A percentile compares a stretch with the other conserved stretches of the same genome.
These are phyloP conservation scores for Mycosarcoma mackinlayi DNA, from an alignment of 1,284 basidiomycete species.

Conservation along the genomic window DNA sequence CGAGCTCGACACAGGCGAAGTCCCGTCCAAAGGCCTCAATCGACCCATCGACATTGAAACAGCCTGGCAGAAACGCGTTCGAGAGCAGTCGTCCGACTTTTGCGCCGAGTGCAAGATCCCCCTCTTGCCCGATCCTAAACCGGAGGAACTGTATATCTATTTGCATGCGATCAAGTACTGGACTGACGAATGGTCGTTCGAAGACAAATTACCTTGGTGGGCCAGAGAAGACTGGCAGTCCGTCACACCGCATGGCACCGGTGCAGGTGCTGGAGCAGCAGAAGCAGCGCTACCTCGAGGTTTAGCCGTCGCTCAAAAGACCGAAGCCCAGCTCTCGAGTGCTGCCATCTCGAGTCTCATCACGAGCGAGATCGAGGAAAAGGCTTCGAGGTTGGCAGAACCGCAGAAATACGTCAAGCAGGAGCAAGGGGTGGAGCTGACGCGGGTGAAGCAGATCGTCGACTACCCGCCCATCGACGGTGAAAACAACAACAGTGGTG, in stretches of 20 bases:
- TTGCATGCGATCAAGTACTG: constrained; percentile 68
- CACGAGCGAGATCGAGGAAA: constrained; percentile 47
- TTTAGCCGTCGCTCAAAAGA: constrained; percentile 21
- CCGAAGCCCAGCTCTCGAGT: constrained; percentile 21
- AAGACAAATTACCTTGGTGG: constrained; percentile 67
- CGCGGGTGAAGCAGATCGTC: constrained; percentile 21
- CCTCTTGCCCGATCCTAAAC: constrained; percentile 60
- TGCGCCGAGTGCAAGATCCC: constrained; percentile 64
- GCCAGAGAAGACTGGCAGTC: constrained; percentile 56
- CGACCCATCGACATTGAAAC: constrained; percentile 47
- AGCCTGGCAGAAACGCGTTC: constrained; percentile 44
- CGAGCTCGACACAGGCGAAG: constrained; percentile 28
- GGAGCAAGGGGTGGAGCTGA: constrained; percentile 31
- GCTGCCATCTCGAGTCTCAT: constrained; percentile 34
- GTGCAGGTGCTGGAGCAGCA: constrained; percentile 5
- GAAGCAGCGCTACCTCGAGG: constrained; percentile 32
- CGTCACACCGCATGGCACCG: constrained; percentile 17
- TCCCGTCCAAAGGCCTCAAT: constrained; percentile 39
- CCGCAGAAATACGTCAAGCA: constrained; percentile 29
- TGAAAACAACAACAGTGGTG: not conserved
- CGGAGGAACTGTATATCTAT: constrained; percentile 65
- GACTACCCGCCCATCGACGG: constrained; percentile 16
- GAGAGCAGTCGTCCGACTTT: constrained; percentile 46
- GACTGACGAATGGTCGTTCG: constrained; percentile 65
- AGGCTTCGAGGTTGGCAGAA: constrained; percentile 35